Evolutionary conservation across 768 basidiomycete species (phyloP).

Genomic region (Russula foetens): DNA sequence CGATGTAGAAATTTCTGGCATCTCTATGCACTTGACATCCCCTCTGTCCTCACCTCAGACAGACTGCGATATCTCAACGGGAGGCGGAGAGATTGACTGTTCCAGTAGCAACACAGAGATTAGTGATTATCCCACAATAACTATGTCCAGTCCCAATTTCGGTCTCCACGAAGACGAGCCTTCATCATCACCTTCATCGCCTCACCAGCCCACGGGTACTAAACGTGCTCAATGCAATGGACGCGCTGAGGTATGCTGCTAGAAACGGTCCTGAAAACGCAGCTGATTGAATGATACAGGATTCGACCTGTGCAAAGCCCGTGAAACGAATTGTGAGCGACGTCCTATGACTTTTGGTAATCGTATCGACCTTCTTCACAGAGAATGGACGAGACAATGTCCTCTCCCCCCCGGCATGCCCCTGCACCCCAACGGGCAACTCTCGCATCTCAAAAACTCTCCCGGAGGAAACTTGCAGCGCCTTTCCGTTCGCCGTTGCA

Average conservation of each 20-base stretch:
- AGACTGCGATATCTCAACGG: not conserved
- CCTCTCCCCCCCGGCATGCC: constrained; percentile 11
- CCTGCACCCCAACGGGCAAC: constrained; percentile 60
- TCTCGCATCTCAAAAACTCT: constrained; percentile 40
- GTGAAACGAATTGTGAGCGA: constrained; percentile 13
- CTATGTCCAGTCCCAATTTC: constrained; percentile 7
- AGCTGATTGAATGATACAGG: not conserved
- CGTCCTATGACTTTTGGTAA: too few species aligned
- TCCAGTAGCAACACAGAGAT: not conserved
- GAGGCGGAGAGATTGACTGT: not conserved
- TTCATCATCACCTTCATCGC: not conserved
- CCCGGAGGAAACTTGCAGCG: constrained; percentile 34
- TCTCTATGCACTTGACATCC: not conserved
- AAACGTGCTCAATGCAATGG: not conserved
- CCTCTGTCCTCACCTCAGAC: constrained; percentile 12
- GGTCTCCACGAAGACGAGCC: not conserved
- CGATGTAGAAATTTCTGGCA: not conserved
- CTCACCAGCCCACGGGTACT: not conserved
- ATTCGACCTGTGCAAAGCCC: not conserved
- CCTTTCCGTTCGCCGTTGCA: constrained; percentile 45
- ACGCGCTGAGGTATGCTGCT: constrained; percentile 5
- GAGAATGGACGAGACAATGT: constrained; percentile 17
- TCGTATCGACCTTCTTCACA: not conserved
- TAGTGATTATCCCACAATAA: not conserved
- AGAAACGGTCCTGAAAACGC: not conserved